Base-by-base conservation (phyloP, 2,329 filamentous ascomycete genomes). In the Macroventuria anomochaeta region DNA sequence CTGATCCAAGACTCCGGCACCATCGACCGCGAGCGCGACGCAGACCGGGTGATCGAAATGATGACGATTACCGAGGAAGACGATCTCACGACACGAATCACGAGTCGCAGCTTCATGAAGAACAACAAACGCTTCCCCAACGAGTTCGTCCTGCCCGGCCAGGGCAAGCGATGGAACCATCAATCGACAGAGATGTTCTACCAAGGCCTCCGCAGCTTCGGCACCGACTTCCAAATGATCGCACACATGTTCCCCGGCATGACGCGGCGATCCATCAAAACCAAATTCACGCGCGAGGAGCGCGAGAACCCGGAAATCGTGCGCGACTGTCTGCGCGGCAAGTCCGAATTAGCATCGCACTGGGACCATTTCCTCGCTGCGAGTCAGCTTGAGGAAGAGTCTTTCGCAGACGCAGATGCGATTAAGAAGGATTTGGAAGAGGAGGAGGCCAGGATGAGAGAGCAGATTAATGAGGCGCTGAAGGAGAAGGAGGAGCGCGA, bases 221-320 rank as follows among this genome's bases (percentile, higher is more conserved):
- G 91, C 50, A 93, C 89, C 1, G 90, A 93, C 70, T 96, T 95
- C 69, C 83, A 88, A 70, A 90, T 90, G 75, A 92, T 96, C 63
- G 83, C 84, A 54, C 84, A 85, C 63, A 86, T 92, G 82, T 93
- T 96, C 67, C 84, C 86, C 1, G 83, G 84, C 58, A 86, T 88
- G 67, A 88, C 84, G 55, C 83, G 91, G 15, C 83, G 87, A 26
- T 85, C 90, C 71, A 83, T 95, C 75, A 93, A 93, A 77, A 82
- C 88, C 60, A 95, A 95, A 71, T 95, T 91, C 76, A 89, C 88
- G 65, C 86, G 88, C 56, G 91, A 95, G 75, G 90, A 95, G 75
- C 81, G 85, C 28, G 79, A 84, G 46, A 82, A 88, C 58, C 86
- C 88, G 0, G 75, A 77, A 3, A 82, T 84, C 57, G 81, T 96